Base-by-base conservation (phyloP, 345 rosid species). In the Passiflora organensis region DNA sequence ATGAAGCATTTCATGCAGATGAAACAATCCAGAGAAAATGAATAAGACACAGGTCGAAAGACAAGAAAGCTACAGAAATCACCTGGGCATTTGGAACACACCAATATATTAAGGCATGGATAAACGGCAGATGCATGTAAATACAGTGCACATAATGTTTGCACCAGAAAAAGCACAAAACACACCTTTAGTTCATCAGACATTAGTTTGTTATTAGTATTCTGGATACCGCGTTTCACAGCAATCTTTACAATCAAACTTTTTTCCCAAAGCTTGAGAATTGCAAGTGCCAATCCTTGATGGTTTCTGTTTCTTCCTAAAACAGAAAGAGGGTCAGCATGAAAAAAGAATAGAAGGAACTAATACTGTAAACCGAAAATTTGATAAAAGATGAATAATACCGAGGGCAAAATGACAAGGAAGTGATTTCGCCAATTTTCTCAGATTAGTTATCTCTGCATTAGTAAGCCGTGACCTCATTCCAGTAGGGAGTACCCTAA, bases 361-460 rank as follows among this genome's bases (percentile, higher is more conserved):
- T 62, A 10, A 61, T 39, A 63, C 16, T 6, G 47, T 21, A 58
- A 56, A 49, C 20, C 10, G 34, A 53, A 69, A 34, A 39, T 53
- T 42, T 46, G 6, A 18, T 32, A 24, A 41, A 62, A 51, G 58
- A 34, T 16, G 43, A 59, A 69, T 32, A 76, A 55, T 82, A 89
- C 99, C 99, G 2, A 94, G 95, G 64, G 99, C 86, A 78, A 94
- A 94, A 77, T 94, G 99, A 59, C 95, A 82, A 16, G 99, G 99
- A 60, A 94, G 89, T 19, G 81, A 76, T 78, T 81, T 87, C 58
- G 97, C 97, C 62, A 80, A 59, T 76, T 85, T 94, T 71, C 97
- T 74, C 60, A 89, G 75, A 79, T 85, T 75, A 44, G 97, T 89
- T 96, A 94, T 89, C 77, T 94, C 99, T 2, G 85, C 96, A 78